Evolutionary conservation across 2,329 filamentous ascomycete genomes (phyloP).

Genomic region (Thelonectria olida): DNA sequence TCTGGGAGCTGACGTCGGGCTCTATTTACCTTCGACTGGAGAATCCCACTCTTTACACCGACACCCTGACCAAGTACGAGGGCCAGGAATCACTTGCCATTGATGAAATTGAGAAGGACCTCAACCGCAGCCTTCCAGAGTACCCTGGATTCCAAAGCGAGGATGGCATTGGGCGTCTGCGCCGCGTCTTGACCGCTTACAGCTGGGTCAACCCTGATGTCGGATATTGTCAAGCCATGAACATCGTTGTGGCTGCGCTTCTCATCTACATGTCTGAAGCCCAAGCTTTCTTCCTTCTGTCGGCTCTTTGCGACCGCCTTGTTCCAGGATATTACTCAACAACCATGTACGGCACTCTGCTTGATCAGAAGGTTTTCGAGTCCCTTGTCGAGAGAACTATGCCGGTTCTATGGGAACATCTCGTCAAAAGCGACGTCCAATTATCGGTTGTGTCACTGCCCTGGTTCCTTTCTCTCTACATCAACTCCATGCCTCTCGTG

Average conservation of each 20-base stretch:
- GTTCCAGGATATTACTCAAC: constrained; percentile 97
- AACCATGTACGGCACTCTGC: constrained; percentile 97
- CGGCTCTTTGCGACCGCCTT: constrained; percentile 88
- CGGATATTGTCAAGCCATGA: constrained; percentile 99
- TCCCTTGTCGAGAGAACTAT: constrained; percentile 98
- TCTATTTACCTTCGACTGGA: constrained; percentile 89
- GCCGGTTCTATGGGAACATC: constrained; percentile 97
- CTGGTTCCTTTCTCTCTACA: constrained; percentile 97
- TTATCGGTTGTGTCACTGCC: constrained; percentile 96
- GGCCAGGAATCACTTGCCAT: constrained; percentile 93
- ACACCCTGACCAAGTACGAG: constrained; percentile 84
- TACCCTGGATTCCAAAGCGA: constrained; percentile 98
- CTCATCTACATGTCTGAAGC: constrained; percentile 98
- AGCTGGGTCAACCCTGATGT: constrained; percentile 97
- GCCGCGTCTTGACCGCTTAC: constrained; percentile 93
- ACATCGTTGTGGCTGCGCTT: constrained; percentile 97
- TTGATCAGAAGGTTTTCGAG: constrained; percentile 98
- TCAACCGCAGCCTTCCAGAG: constrained; percentile 95
- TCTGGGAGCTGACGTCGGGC: constrained; percentile 95
- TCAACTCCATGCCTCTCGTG: constrained; percentile 98
- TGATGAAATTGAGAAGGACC: constrained; percentile 98
- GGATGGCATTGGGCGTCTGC: constrained; percentile 89
- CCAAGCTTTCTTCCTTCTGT: constrained; percentile 95
- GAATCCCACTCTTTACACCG: constrained; percentile 82
- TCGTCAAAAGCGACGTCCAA: constrained; percentile 97